Base-by-base conservation (phyloP, 371 early-diverging fungal genomes). In the Lichtheimia ornata region DNA sequence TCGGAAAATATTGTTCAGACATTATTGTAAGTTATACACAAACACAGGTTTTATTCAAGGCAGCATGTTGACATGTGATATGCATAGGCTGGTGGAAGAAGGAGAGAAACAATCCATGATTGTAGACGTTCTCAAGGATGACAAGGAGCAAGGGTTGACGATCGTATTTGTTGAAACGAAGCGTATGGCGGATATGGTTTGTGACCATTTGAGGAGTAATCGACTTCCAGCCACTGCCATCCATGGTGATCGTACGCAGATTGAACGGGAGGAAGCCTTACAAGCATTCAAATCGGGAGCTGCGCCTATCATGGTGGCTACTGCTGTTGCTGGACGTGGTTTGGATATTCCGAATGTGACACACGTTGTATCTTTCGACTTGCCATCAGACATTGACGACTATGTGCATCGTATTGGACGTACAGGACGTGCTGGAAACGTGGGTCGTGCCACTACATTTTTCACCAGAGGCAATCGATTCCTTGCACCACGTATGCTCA, bases 251-350 rank as follows among this genome's bases (percentile, higher is more conserved):
- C 89, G 97, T 53, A 87, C 92, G n/a, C 98, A 99, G 74, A 79
- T 90, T 28, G 97, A 97, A 74, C 97, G 99, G 66, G 99, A 99
- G 74, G 84, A 85, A 17, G 97, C 97, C 2, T 77, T 99, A 15
- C 86, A 85, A 50, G 82, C 81, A 56, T 99, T 99, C 87, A 88
- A 91, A 61, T 77, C 85, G n/a, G 97, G 93, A 15, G 84, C 86
- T 45, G 88, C 92, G 17, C 95, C 97, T 11, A 88, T 98, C 58
- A 84, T 99, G 83, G 97, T 99, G 6, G 99, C 99, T n/a, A 99
- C 99, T 13, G 99, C 99, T 50, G 97, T 99, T 5, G 99, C 98
- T 56, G 96, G 99, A 27, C 91, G 99, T 83, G 99, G 99, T 53
- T 74, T 99, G 20, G 99, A 93, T 74, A 92, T 92, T 49, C 90